Base-by-base conservation (phyloP, 345 rosid genomes). In the Salix dunnii region DNA sequence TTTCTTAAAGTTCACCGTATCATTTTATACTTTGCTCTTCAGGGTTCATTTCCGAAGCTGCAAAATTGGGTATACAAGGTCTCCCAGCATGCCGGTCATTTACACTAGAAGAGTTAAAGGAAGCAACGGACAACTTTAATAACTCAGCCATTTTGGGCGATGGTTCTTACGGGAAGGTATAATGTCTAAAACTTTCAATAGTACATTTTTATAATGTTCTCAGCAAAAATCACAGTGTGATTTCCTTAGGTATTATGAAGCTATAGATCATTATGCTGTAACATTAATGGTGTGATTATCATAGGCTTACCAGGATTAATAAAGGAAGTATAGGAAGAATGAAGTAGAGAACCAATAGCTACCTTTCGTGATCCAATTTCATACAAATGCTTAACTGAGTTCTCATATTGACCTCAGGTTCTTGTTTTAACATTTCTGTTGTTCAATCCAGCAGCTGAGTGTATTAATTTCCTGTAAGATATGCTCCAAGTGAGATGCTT, bases 91-190 rank as follows among this genome's bases (percentile, higher is more conserved):
- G 88, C 70, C 81, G 88, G 43, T 73, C 88, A 28, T 84, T 82
- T 75, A 80, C 84, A 28, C 12, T 85, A 14, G 76, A 82, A 72
- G 90, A 87, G 84, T 73, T 87, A 40, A 82, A 87, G 78, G 81
- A 77, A 73, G 88, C 82, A 27, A 84, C 90, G 40, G 78, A 81
- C 40, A 84, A 82, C 83, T 87, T 87, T 71, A 82, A 85, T 62
- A 60, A 71, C 38, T 67, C 84, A 14, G 35, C 82, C 60, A 35
- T 87, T 77, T 60, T 87, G 55, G 87, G 86, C 4, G 87, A 87
- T 77, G 83, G 90, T 58, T 80, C 82, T 63, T 70, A 75, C 58
- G 90, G 90, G 71, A 82, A 80, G 88, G 90, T 87, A 82, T 51
- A 9, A 12, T 33, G 40, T 36, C 68, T 46, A n/a, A 36, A 64